phyloP scores from a whole-genome alignment of 1,139 yeast genomes.

The Saccharomycopsis phalli region DNA sequence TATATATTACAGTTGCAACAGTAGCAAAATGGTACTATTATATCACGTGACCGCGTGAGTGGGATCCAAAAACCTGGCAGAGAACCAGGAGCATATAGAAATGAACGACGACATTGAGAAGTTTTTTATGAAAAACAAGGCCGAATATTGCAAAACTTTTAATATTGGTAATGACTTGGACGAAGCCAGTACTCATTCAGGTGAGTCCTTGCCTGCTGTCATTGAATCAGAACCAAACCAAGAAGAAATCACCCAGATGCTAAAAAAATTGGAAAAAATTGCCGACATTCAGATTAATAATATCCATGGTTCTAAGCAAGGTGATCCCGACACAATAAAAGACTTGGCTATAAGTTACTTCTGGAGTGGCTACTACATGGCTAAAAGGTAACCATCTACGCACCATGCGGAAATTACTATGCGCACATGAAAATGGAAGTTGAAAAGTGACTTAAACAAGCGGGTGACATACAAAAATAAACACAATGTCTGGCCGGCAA shows the following conservation, averaged over 20 bases:
- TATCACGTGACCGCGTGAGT: too few species aligned
- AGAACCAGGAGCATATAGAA: too few species aligned
- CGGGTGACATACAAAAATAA: not conserved
- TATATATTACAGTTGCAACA: too few species aligned
- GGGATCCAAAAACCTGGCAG: too few species aligned
- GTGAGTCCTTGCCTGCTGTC: not conserved
- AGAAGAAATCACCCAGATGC: not conserved
- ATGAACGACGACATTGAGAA: not conserved
- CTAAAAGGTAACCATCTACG: not conserved
- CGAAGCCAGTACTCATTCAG: not conserved
- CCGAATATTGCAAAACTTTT: not conserved
- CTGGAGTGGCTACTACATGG: slow-evolving; percentile 11
- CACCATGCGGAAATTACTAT: too few species aligned
- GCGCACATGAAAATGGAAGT: not conserved
- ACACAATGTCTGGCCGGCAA: slow-evolving; percentile 46
- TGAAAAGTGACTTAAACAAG: not conserved
- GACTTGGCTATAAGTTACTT: slow-evolving; percentile 4
- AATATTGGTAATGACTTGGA: too few species aligned
- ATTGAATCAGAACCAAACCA: not conserved
- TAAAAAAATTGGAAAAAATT: slow-evolving; percentile 1
- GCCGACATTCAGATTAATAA: not conserved
- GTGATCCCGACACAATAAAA: not conserved
- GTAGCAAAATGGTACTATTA: too few species aligned
- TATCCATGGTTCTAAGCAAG: not conserved
- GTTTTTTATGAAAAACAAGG: not conserved